A percentile compares a stretch with the other conserved stretches of the same genome.
These are phyloP conservation scores for Aureobasidium musti DNA, from an alignment of 2,329 filamentous ascomycete genomes.

Conservation along the genomic window DNA sequence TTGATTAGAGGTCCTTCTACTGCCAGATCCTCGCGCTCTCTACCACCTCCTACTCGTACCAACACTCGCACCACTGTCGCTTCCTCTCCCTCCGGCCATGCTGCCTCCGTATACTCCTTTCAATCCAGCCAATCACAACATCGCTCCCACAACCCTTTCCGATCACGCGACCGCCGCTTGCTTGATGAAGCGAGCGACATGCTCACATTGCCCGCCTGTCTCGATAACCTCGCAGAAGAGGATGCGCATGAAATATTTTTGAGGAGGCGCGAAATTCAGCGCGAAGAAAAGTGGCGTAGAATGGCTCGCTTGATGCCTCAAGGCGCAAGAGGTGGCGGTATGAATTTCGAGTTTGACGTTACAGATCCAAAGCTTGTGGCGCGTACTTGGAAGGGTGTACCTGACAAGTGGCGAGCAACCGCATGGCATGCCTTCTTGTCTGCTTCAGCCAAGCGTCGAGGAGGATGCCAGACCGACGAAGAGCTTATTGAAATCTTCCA, in stretches of 20 bases:
- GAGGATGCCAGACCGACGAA: conserved; percentile 63
- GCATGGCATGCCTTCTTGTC: conserved; percentile 95
- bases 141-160: conserved; percentile 43
- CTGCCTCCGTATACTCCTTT: conserved; percentile 43
- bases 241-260: conserved; percentile 51
- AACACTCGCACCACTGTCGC: conserved; percentile 40
- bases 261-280: conserved; percentile 61
- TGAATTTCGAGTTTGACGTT: conserved; percentile 76
- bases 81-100: conserved; percentile 27
- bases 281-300: conserved; percentile 67
- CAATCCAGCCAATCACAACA: conserved; percentile 42
- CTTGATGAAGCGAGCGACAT: conserved; percentile 65
- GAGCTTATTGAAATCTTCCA: conserved; percentile 72
- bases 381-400: conserved; percentile 96
- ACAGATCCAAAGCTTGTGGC: conserved; percentile 77
- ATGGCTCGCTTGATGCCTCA: conserved; percentile 58
- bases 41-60: conserved; percentile 35
- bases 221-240: conserved; percentile 50
- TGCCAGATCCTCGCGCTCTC: conserved; percentile 47
- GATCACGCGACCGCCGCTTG: conserved; percentile 55
- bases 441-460: conserved; percentile 68
- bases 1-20: conserved; percentile 54
- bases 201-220: conserved; percentile 60
- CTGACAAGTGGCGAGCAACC: conserved; percentile 88
- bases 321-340: conserved; percentile 57